These are phyloP conservation scores for Penicillium hordei DNA, from an alignment of 2,329 filamentous ascomycete species.

Conservation along the genomic window DNA sequence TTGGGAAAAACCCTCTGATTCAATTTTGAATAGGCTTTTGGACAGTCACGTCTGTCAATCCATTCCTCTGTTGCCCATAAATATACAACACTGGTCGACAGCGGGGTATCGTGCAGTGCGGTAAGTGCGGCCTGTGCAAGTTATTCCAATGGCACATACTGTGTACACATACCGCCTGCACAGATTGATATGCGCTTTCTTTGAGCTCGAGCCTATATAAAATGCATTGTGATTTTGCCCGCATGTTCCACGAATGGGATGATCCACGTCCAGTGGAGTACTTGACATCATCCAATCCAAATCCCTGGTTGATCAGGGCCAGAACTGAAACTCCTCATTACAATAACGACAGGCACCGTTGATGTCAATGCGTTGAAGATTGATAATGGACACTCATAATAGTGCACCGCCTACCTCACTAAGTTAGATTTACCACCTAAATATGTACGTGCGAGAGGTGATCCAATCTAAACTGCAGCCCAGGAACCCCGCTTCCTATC, in stretches of 20 bases:
- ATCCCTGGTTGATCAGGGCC: background rate
- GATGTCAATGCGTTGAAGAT: constrained; percentile 12
- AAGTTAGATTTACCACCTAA: too few relatives aligned
- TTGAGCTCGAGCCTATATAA: constrained; percentile 1
- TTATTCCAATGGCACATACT: background rate
- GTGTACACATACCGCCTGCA: background rate
- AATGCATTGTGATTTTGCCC: constrained; percentile 2
- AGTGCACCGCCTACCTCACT: background rate
- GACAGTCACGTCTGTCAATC: background rate
- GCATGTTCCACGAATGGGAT: background rate
- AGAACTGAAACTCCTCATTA: background rate
- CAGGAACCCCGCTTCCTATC: constrained; percentile 7
- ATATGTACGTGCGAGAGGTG: background rate
- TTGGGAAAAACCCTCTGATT: constrained; percentile 2
- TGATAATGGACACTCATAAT: constrained; percentile 19
- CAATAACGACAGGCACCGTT: background rate
- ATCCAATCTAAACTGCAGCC: constrained; percentile 5
- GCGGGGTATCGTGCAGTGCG: constrained; percentile 14
- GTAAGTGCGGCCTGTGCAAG: constrained; percentile 19
- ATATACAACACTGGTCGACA: background rate
- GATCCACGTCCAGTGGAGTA: background rate
- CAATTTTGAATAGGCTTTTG: background rate
- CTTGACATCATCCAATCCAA: constrained; percentile 1
- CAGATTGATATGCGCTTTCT: background rate
- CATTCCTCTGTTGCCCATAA: background rate